Base-by-base conservation (phyloP, 352 stramenopile species). In the Pythium myriotylum region DNA sequence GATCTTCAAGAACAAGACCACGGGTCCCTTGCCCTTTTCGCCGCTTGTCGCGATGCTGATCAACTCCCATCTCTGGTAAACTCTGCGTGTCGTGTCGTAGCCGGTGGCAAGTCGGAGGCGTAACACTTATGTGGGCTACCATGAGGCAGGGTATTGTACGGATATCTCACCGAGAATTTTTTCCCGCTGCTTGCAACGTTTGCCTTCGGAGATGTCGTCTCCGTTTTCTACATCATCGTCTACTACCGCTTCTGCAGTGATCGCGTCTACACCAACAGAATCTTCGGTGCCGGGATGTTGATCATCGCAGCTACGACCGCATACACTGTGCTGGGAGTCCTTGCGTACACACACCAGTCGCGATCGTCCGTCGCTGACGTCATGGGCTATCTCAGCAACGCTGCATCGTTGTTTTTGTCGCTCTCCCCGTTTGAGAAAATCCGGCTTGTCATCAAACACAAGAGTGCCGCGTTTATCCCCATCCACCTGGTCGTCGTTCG, bases 371-470 rank as follows among this genome's bases (percentile, higher is more conserved):
- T 84, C 49, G 26, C 70, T 4, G 65, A 76, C 5, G 73, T 63
- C 3, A 39, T 88, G 49, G 68, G 81, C 53, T 76, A 76, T 49
- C 47, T 86, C 52, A 65, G 70, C 14, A 77, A 80, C 48, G 20
- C 70, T 2, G 72, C 80, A 8, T 71, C 71, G 3, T 22, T 85
- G 37, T 59, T 79, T 58, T 4, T 88, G 20, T 86, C 81, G 65
- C 65, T 52, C 24, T 88, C 76, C 26, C 79, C 79, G 12, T 88
- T 88, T 47, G 72, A 83, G 42, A 84, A 81, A 46, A 69, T 86
- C 56, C 54, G 41, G n/a, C 63, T 81, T n/a, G 79, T 88, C n/a
- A 17, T 85, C 48, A 73, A 68, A 59, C 70, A 71, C 60, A 74
- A 74, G 23, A 77, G 67, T 5, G 74, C 67, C 1, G 68, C 81